Percentiles rank a stretch among this genome's conserved stretches.
Conservation (phyloP, 2,329 filamentous ascomycete species). For the Calcarisporium arbuscula region DNA sequence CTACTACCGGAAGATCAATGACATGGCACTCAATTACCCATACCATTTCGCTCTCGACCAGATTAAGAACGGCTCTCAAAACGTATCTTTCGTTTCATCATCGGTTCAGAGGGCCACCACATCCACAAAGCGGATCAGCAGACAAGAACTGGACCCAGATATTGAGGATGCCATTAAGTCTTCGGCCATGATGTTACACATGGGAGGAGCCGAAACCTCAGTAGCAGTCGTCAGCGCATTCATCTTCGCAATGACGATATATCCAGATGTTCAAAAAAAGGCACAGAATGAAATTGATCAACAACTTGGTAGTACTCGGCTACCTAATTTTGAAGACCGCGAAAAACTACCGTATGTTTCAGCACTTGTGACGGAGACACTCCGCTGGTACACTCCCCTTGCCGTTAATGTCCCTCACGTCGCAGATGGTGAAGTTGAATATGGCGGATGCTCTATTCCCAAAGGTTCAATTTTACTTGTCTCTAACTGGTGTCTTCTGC, state of each 20-base stretch:
- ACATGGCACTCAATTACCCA: no score
- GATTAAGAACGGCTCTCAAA: no score
- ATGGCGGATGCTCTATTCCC: slow-evolving; percentile 9
- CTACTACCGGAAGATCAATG: not conserved
- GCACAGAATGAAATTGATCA: slow-evolving; percentile 19
- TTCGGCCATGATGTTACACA: slow-evolving; percentile 2
- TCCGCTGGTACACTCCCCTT: slow-evolving; percentile 14
- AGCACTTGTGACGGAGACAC: slow-evolving; percentile 19
- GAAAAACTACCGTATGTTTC: slow-evolving; percentile 20
- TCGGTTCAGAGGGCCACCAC: no score
- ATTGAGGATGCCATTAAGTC: slow-evolving; percentile 1
- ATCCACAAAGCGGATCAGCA: no score
- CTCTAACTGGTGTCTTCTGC: slow-evolving; percentile 2
- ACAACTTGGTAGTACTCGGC: slow-evolving; percentile 19
- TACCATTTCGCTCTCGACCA: no score
- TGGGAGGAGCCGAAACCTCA: slow-evolving; percentile 6
- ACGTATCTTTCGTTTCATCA: no score
- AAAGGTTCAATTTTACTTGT: slow-evolving; percentile 8
- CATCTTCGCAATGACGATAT: slow-evolving; percentile 16
- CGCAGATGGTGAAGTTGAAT: slow-evolving; percentile 18
- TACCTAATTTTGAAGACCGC: slow-evolving; percentile 18
- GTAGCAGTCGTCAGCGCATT: slow-evolving; percentile 9
- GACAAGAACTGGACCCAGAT: no score
- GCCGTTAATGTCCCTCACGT: slow-evolving; percentile 27
- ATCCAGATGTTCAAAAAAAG: slow-evolving; percentile 15